phyloP scores from a whole-genome alignment of 2,329 filamentous ascomycete genomes.

The Parascedosporium putredinis region DNA sequence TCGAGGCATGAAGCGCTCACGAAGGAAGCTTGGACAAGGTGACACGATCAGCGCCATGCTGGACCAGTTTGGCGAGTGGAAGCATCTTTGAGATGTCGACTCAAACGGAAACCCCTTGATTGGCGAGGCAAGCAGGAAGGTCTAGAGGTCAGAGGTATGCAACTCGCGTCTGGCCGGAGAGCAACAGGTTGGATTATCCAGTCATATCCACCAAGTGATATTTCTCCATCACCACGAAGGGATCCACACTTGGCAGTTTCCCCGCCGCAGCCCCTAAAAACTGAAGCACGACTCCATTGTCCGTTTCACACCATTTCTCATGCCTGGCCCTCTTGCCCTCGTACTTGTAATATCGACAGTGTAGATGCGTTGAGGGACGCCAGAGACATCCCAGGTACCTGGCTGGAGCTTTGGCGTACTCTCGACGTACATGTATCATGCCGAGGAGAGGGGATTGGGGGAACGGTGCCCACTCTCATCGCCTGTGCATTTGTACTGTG shows the following conservation, averaged over 20 bases:
- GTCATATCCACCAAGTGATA: conserved; percentile 1
- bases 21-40: too few relatives aligned
- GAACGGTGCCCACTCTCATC: too few relatives aligned
- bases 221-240: neutral
- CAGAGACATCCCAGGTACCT: neutral
- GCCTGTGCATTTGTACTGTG: neutral
- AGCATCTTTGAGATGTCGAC: neutral
- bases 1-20: neutral
- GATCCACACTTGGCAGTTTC: conserved; percentile 1
- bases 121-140: neutral
- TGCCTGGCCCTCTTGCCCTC: neutral
- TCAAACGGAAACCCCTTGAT: neutral
- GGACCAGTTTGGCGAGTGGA: neutral
- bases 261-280: conserved; percentile 1
- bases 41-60: neutral
- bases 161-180: neutral
- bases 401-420: neutral
- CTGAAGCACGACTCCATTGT: neutral
- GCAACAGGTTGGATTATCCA: neutral
- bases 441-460: too few relatives aligned
- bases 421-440: neutral
- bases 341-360: too few relatives aligned
- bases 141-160: neutral
- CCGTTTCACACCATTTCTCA: neutral
- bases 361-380: neutral